Evolutionary conservation across 2,329 filamentous ascomycete species (phyloP).

Genomic region (Clonostachys rosea): DNA sequence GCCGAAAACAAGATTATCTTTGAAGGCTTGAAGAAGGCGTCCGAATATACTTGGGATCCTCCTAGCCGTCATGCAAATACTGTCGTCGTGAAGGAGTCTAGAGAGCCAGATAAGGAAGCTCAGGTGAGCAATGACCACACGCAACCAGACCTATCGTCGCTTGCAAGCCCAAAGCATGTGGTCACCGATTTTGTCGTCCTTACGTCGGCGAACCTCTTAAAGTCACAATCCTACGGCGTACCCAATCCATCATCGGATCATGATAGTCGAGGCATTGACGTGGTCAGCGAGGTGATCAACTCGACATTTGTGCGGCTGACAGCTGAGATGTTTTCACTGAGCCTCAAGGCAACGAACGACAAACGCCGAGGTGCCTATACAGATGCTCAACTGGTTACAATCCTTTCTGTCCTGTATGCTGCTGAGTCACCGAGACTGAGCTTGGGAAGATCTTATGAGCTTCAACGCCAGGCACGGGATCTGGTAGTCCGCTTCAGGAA

Average conservation of each 20-base stretch:
- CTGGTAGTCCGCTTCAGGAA: conserved; percentile 31
- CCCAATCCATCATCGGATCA: conserved; percentile 30
- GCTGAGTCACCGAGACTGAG: conserved; percentile 44
- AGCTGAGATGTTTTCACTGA: conserved; percentile 58
- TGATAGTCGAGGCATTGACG: conserved; percentile 57
- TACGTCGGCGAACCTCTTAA: conserved; percentile 63
- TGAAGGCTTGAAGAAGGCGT: conserved; percentile 58
- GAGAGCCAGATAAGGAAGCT: conserved; percentile 47
- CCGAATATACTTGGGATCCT: conserved; percentile 65
- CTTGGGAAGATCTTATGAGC: conserved; percentile 43
- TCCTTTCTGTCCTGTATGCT: conserved; percentile 64
- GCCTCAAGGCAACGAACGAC: conserved; percentile 54
- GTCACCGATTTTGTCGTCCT: conserved; percentile 56
- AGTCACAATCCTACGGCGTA: conserved; percentile 9
- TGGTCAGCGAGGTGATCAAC: conserved; percentile 67
- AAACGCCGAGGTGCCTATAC: conserved; percentile 54
- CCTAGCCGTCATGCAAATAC: conserved; percentile 44
- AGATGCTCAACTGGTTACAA: conserved; percentile 53
- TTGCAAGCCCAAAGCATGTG: conserved; percentile 58
- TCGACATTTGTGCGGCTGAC: conserved; percentile 61
- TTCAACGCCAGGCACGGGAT: not conserved
- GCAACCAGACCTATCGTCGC: conserved; percentile 47
- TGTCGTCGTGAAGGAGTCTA: conserved; percentile 37
- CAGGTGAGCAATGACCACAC: conserved; percentile 47
- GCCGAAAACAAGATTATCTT: conserved; percentile 69